These are phyloP conservation scores for Paxillus ammoniavirescens DNA, from an alignment of 768 basidiomycete species.

Conservation along the genomic window DNA sequence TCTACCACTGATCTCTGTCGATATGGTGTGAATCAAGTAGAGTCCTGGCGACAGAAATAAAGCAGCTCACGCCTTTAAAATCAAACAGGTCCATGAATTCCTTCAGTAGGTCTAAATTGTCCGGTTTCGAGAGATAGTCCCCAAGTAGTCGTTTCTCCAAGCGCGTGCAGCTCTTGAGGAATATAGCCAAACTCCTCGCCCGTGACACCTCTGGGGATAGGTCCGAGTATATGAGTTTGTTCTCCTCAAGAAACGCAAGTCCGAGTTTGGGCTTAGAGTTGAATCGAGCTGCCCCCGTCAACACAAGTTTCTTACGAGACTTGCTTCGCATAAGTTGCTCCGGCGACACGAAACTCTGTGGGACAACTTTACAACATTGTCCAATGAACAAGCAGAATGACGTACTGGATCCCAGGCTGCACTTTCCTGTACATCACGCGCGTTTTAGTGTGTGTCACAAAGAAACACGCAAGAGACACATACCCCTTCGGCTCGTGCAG, in stretches of 20 bases:
- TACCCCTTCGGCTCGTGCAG: constrained; percentile 55
- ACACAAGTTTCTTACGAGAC: constrained; percentile 81
- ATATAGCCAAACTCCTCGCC: constrained; percentile 71
- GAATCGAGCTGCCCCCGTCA: constrained; percentile 82
- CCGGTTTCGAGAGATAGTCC: constrained; percentile 88
- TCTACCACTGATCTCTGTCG: constrained; percentile 90
- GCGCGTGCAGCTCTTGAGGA: constrained; percentile 79
- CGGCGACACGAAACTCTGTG: constrained; percentile 53
- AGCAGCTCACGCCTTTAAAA: constrained; percentile 73
- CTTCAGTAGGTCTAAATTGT: constrained; percentile 80
- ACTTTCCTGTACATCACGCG: constrained; percentile 31
- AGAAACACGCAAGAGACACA: constrained; percentile 18
- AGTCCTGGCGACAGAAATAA: neutral
- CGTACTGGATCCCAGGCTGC: constrained; percentile 67
- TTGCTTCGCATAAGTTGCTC: constrained; percentile 66
- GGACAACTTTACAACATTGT: neutral
- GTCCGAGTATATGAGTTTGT: constrained; percentile 80
- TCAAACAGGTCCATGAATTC: constrained; percentile 89
- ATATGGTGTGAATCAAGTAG: constrained; percentile 3
- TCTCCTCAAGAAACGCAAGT: constrained; percentile 87
- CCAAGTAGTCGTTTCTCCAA: constrained; percentile 93
- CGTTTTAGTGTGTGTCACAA: constrained; percentile 10
- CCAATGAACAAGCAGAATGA: constrained; percentile 6
- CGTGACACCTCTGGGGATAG: constrained; percentile 55
- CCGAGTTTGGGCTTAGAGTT: constrained; percentile 93